Percentiles rank a stretch among this genome's conserved stretches.
phyloP scores from a whole-genome alignment of 352 stramenopile species.

The Pythium periplocum region DNA sequence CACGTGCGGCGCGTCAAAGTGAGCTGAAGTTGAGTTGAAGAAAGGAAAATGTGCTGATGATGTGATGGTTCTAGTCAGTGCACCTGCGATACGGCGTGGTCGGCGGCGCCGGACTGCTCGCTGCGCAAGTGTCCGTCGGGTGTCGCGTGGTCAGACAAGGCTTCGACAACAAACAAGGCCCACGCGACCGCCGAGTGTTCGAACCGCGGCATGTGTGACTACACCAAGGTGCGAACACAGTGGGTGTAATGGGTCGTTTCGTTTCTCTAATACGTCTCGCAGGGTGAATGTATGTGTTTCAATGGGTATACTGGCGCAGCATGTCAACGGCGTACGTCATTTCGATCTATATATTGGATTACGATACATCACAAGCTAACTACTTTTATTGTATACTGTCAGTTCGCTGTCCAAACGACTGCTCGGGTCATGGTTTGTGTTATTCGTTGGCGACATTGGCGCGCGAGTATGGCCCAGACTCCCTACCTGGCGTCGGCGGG shows the following conservation, averaged over 20 bases:
- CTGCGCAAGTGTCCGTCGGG: constrained; percentile 60
- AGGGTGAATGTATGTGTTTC: constrained; percentile 60
- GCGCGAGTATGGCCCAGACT: constrained; percentile 42
- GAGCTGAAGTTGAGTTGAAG: constrained; percentile 1
- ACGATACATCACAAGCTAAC: not conserved
- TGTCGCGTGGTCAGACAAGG: constrained; percentile 78
- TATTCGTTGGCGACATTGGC: constrained; percentile 48
- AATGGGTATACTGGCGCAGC: constrained; percentile 48
- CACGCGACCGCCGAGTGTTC: constrained; percentile 58
- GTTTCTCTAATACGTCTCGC: not conserved
- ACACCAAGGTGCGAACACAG: constrained; percentile 26
- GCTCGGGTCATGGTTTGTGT: constrained; percentile 57
- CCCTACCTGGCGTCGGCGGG: constrained; percentile 24
- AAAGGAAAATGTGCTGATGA: no score
- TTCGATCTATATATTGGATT: not conserved
- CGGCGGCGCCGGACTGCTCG: constrained; percentile 64
- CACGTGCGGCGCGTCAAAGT: constrained; percentile 43
- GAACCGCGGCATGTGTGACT: constrained; percentile 59
- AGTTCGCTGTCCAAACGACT: constrained; percentile 58
- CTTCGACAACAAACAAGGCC: constrained; percentile 41
- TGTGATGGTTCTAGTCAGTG: constrained; percentile 39
- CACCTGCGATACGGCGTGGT: constrained; percentile 60
- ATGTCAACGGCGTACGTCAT: constrained; percentile 46
- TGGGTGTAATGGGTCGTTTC: not conserved
- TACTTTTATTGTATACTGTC: not conserved